These are phyloP conservation scores for Lentinula edodes DNA, from an alignment of 768 basidiomycete species.

Conservation along the genomic window DNA sequence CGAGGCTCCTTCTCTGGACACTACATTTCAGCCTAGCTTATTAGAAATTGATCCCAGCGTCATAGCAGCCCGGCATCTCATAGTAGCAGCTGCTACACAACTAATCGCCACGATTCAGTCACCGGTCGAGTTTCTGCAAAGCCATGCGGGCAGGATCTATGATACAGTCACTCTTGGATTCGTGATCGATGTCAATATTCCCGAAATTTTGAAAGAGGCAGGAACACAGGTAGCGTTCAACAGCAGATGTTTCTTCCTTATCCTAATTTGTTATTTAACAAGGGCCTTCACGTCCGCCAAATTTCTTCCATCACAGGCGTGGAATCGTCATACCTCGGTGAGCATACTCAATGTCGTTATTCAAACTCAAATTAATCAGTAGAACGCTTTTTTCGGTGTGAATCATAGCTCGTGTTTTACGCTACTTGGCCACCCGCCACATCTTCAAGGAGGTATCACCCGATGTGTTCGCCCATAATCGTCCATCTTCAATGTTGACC, in stretches of 20 bases:
- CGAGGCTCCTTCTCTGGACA: neutral
- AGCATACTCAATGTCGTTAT: neutral
- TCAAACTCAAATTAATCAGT: neutral
- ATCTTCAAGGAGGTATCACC: slow-evolving; percentile 28
- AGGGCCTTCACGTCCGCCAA: slow-evolving; percentile 29
- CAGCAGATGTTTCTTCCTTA: neutral
- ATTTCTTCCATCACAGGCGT: slow-evolving; percentile 24
- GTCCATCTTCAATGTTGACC: slow-evolving; percentile 24
- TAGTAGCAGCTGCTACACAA: slow-evolving; percentile 7
- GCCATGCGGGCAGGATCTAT: slow-evolving; percentile 11
- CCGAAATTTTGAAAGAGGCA: slow-evolving; percentile 28
- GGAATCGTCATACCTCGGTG: slow-evolving; percentile 26
- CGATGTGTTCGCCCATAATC: slow-evolving; percentile 30
- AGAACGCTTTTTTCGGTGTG: too few species aligned
- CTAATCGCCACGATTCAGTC: slow-evolving; percentile 17
- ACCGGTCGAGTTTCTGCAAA: slow-evolving; percentile 13
- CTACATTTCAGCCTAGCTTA: neutral
- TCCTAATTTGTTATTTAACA: neutral
- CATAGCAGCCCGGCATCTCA: neutral
- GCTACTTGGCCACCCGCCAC: slow-evolving; percentile 28
- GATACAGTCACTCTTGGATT: slow-evolving; percentile 15
- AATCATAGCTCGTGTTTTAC: slow-evolving; percentile 24
- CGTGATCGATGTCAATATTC: slow-evolving; percentile 24
- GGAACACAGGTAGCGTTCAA: slow-evolving; percentile 15
- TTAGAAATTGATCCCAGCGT: neutral